Base-by-base conservation (phyloP, 495 filamentous ascomycete species). In the Penicillium parvum region DNA sequence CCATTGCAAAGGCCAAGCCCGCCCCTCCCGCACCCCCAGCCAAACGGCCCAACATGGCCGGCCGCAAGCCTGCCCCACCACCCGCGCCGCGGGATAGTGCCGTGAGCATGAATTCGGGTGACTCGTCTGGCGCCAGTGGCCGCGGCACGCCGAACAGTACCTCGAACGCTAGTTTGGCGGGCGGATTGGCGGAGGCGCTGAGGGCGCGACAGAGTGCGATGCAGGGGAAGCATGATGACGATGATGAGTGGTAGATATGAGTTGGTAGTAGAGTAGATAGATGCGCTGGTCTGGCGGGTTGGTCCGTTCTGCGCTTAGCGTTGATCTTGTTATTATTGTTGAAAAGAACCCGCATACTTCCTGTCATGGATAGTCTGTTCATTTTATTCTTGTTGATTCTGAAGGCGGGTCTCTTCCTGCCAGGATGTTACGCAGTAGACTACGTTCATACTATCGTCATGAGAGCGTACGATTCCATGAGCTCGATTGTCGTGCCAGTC, bases 181-280 rank as follows among this genome's bases (percentile, higher is more conserved):
- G 86, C 15, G 86, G 87, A 1, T 68, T 97, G 47, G 91, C 91
- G 4, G 86, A 95, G 59, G 88, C 88, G 22, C 58, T 92, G 62
- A 65, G 83, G 57, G 79, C 81, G 49, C 72, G 86, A 66, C 85
- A 92, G 59, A 79, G 71, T 47, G 79, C 78, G 7, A 84, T 85
- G 80, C 76, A 76, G 40, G 72, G 72, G 27, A 72, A 73, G 40
- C 78, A 61, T 12, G 76, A 76, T 53, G 80, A 86, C 44, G 86
- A 92, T 39, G 89, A 81, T 37, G 77, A 92, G 51, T 79, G 76
- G 75, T 80, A 55, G 57, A 53, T 49, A 47, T 33, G 16, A 29
- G 38, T 57, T 40, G 37, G 41, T 49, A 42, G 40, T n/a, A n/a
- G n/a, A n/a, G n/a, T n/a, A n/a, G n/a, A n/a, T n/a, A n/a, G n/a